Conservation (phyloP, 306 rosid genomes). For the Mucuna pruriens region DNA sequence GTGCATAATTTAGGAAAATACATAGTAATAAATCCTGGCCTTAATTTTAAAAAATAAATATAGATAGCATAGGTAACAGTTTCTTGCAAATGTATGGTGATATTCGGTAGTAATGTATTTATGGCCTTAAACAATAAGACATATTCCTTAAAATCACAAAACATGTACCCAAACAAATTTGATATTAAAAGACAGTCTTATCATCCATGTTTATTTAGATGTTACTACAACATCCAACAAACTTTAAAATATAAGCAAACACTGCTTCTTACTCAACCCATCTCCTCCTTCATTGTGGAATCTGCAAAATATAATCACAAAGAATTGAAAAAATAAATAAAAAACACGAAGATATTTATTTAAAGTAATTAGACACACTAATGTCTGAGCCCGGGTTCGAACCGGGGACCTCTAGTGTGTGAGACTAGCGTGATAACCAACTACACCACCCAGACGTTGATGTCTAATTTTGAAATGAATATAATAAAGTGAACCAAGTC, state of each 20-base stretch:
- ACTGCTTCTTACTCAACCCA: slow-evolving; percentile 13
- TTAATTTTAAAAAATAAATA: not conserved
- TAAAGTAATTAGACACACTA: too few relatives aligned
- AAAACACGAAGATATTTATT: not conserved
- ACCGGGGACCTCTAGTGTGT: slow-evolving; percentile 51
- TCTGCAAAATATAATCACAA: slow-evolving; percentile 29
- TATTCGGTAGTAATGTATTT: not conserved
- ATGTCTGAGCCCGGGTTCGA: slow-evolving; percentile 49
- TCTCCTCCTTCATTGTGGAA: slow-evolving; percentile 21
- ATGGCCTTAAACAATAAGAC: not conserved
- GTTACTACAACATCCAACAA: not conserved
- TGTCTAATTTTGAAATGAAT: too few relatives aligned
- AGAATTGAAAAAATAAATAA: not conserved
- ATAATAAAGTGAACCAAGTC: too few relatives aligned
- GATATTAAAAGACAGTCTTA: not conserved
- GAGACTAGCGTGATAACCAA: slow-evolving; percentile 50
- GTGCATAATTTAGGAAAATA: not conserved
- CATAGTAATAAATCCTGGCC: not conserved
- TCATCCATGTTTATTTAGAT: not conserved
- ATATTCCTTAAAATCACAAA: not conserved
- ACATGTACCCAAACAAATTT: not conserved
- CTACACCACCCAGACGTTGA: slow-evolving; percentile 39
- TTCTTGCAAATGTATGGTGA: not conserved
- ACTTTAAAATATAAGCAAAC: not conserved
- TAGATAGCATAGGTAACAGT: not conserved